These are phyloP conservation scores for Xylaria castorea DNA, from an alignment of 495 filamentous ascomycete genomes.

Conservation along the genomic window DNA sequence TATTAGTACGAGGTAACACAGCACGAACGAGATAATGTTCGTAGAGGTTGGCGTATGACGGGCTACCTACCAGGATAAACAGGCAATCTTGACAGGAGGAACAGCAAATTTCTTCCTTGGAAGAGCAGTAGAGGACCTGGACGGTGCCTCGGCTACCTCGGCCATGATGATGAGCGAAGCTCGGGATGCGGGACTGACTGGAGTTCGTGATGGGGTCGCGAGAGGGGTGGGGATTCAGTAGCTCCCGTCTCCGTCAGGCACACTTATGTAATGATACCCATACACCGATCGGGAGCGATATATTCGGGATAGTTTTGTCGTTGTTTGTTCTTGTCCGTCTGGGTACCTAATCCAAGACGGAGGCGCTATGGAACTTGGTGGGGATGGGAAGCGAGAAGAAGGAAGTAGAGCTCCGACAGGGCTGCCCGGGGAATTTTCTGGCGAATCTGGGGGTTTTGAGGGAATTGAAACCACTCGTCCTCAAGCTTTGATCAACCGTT, in stretches of 20 bases:
- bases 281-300: conserved; percentile 1
- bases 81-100: conserved; percentile 69
- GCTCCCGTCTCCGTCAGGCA: conserved; percentile 24
- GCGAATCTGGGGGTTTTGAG: conserved; percentile 18
- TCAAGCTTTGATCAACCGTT: conserved; percentile 14
- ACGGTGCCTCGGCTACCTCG: conserved; percentile 19
- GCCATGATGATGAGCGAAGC: conserved; percentile 21
- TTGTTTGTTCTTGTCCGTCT: not conserved
- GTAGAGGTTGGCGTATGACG: conserved; percentile 22
- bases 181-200: conserved; percentile 22
- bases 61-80: conserved; percentile 62
- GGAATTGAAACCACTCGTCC: conserved; percentile 16
- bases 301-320: not conserved
- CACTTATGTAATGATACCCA: conserved; percentile 17
- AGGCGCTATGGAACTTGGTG: conserved; percentile 23
- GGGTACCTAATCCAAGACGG: conserved; percentile 2
- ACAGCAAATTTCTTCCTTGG: conserved; percentile 49
- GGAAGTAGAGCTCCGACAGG: conserved; percentile 7
- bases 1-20: conserved; percentile 30
- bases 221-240: conserved; percentile 25
- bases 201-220: conserved; percentile 19
- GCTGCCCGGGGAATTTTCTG: conserved; percentile 20
- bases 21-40: conserved; percentile 21
- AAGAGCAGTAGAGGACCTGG: conserved; percentile 33
- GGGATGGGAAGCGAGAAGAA: conserved; percentile 20